Conservation (phyloP, 768 basidiomycete species). For the Tricholoma hemisulphureum region DNA sequence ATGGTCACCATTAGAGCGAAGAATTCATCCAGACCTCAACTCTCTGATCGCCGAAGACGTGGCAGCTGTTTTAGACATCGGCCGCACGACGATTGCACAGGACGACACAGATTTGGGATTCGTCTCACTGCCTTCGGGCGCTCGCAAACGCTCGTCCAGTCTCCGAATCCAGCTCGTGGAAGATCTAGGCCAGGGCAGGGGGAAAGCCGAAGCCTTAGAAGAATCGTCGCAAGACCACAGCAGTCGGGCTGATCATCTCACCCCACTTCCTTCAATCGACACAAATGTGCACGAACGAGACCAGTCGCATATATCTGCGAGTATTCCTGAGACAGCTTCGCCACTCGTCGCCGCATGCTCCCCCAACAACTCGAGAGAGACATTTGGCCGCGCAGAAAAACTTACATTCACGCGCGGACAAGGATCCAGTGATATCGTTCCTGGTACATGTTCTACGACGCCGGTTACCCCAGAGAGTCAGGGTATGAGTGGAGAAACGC, state of each 20-base stretch:
- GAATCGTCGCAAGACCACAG: background rate
- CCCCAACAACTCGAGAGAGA: conserved; percentile 14
- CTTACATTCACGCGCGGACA: background rate
- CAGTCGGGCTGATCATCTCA: background rate
- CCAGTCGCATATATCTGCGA: background rate
- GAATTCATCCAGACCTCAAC: conserved; percentile 40
- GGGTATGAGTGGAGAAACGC: background rate
- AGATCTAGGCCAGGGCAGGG: background rate
- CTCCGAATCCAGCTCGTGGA: conserved; percentile 1
- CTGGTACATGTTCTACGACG: background rate
- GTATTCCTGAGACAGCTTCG: background rate
- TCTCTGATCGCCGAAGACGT: conserved; percentile 25
- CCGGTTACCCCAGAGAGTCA: conserved; percentile 1
- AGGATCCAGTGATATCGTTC: background rate
- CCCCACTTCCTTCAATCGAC: background rate
- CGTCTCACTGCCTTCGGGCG: conserved; percentile 11
- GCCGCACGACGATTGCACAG: background rate
- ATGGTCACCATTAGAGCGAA: conserved; percentile 23
- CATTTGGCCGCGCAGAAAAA: conserved; percentile 11
- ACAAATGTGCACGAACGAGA: background rate
- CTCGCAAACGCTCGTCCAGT: conserved; percentile 8
- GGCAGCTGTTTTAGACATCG: conserved; percentile 3
- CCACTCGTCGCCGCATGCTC: background rate
- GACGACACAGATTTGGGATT: conserved; percentile 2
- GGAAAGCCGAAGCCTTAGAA: background rate